Evolutionary conservation across 2,329 filamentous ascomycete species (phyloP), one percentile per base, ranked within the genome.

Genomic region (Penicillium sp.): DNA sequence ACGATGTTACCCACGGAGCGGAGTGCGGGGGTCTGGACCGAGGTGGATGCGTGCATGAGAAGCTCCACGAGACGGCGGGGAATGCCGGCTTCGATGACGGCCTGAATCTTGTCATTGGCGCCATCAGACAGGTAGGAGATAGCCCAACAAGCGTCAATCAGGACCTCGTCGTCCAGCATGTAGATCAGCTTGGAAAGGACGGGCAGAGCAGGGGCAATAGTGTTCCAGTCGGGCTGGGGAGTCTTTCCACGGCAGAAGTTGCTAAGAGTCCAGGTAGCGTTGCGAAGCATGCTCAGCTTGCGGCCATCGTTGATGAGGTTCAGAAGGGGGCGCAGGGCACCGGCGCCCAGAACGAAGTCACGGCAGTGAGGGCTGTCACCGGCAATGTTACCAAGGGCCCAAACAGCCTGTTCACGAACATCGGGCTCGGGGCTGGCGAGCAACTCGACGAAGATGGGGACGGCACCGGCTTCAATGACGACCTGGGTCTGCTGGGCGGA

Each of bases 191-290:
- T 99, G 64, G 94, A 86, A 56, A 99, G 86, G 46, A 99, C 92
- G 22, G 94, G 93, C 14, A 99, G 87, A 42, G 94, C 94, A 34
- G 94, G 94, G 49, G 92, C 84, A 72, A 99, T 99, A 36, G 91
- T 97, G 71, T 87, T 86, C 94, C 94, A 99, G 73, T 99, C 94
- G 44, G 94, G 94, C 80, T 99, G 94, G 48, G 94, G 94, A 8
- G 93, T 97, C 85, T 99, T 99, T 78, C 94, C 94, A 82, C 94
- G 91, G 81, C 94, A 99, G 80, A 99, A 99, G 83, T 99, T 99
- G 84, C 94, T 97, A 53, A 99, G 81, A 42, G 94, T 99, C 94
- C 94, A 99, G 22, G 94, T 99, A 34, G 94, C 94, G 74, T 99
- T 99, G 65, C 94, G 86, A 48, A 99, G 87, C 94, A 99, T 99